Evolutionary conservation across 495 filamentous ascomycete genomes (phyloP).

Genomic region (Neurospora pannonica): DNA sequence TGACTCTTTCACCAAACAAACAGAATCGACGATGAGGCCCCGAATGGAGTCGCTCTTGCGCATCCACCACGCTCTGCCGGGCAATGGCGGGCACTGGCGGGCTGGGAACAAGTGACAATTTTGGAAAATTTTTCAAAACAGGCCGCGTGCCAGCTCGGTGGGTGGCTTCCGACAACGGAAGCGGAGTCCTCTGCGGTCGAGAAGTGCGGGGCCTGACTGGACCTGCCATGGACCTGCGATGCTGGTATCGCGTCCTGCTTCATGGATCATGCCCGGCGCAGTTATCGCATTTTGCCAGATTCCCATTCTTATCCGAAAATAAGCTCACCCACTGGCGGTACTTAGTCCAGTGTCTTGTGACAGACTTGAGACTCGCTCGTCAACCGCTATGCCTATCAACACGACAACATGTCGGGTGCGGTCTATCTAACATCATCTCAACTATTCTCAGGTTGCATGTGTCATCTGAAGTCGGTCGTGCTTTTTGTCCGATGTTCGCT

Average conservation of each 20-base stretch:
- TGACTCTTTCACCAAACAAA: slow-evolving; percentile 13
- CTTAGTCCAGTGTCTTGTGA: background rate
- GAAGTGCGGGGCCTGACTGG: background rate
- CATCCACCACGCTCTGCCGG: background rate
- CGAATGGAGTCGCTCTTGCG: background rate
- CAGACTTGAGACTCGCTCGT: background rate
- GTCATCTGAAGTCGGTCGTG: background rate
- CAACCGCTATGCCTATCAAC: background rate
- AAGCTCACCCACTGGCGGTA: background rate
- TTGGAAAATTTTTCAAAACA: slow-evolving; percentile 4
- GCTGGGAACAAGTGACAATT: slow-evolving; percentile 2
- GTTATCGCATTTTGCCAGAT: background rate
- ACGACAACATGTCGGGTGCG: background rate
- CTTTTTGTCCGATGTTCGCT: background rate
- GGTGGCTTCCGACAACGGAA: slow-evolving; percentile 7
- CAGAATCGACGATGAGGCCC: background rate
- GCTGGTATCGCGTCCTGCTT: background rate
- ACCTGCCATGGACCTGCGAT: background rate
- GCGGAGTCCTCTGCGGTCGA: background rate
- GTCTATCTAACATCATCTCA: background rate
- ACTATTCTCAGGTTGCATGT: background rate
- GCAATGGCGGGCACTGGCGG: background rate
- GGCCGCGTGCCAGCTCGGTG: slow-evolving; percentile 2
- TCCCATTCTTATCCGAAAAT: background rate
- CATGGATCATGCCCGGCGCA: background rate